phyloP scores from a whole-genome alignment of 2,329 filamentous ascomycete genomes.

The Coccinonectria pachysandricola region DNA sequence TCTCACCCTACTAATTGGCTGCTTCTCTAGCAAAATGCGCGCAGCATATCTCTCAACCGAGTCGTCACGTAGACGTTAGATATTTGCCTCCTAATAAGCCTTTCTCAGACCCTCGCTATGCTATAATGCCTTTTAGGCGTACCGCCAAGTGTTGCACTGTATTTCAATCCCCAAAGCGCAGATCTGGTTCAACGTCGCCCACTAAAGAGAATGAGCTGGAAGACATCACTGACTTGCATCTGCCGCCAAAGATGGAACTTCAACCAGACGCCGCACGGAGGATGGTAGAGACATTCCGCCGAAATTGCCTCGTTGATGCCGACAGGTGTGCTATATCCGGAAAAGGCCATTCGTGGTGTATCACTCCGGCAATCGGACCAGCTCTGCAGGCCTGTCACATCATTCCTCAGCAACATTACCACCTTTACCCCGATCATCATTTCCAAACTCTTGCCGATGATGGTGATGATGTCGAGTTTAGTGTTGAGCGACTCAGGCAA shows the following conservation, averaged over 20 bases:
- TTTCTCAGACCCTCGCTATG: too few relatives aligned
- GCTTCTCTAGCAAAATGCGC: too few relatives aligned
- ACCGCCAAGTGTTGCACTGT: too few relatives aligned
- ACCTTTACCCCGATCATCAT: slow-evolving; percentile 8
- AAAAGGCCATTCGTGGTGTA: slow-evolving; percentile 6
- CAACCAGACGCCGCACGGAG: neutral
- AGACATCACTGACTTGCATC: slow-evolving; percentile 1
- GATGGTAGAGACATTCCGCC: slow-evolving; percentile 1
- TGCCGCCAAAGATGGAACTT: neutral
- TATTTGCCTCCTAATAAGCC: too few relatives aligned
- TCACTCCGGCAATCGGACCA: slow-evolving; percentile 3
- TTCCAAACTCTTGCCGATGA: too few relatives aligned
- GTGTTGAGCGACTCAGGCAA: too few relatives aligned
- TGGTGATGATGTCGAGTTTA: too few relatives aligned
- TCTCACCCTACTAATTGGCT: too few relatives aligned
- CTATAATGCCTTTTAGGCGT: too few relatives aligned
- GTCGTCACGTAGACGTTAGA: too few relatives aligned
- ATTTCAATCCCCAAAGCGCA: too few relatives aligned
- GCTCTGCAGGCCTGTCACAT: slow-evolving; percentile 11
- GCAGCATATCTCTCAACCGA: slow-evolving; percentile 1
- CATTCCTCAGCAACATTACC: slow-evolving; percentile 10
- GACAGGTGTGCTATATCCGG: slow-evolving; percentile 5
- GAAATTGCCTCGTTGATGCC: neutral
- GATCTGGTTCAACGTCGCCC: slow-evolving; percentile 1
- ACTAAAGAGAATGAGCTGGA: slow-evolving; percentile 1